These are phyloP conservation scores for Leucocoprinus leucothites DNA, from an alignment of 768 basidiomycete species.

Conservation along the genomic window DNA sequence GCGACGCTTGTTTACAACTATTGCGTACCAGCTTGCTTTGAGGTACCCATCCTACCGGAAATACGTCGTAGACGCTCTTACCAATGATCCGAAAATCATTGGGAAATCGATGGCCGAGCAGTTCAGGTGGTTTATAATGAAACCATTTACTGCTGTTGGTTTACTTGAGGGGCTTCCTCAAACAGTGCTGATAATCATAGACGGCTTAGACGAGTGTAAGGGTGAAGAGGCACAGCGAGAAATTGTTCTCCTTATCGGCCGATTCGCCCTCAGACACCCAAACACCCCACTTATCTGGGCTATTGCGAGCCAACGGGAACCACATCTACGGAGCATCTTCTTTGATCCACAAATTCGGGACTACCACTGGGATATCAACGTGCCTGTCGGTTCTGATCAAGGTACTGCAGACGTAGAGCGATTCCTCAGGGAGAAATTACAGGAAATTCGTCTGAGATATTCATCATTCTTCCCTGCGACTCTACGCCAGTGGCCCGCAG, in stretches of 20 bases:
- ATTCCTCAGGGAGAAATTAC: too few species aligned
- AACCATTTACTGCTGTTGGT: conserved; percentile 2
- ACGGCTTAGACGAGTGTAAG: too few species aligned
- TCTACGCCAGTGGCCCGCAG: conserved; percentile 7
- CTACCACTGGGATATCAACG: background rate
- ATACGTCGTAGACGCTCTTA: too few species aligned
- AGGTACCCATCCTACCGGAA: too few species aligned
- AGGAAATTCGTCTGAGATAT: too few species aligned
- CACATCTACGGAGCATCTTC: conserved; percentile 17
- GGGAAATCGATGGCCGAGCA: conserved; percentile 13
- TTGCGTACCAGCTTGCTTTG: too few species aligned
- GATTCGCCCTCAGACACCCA: background rate
- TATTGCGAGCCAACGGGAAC: conserved; percentile 25
- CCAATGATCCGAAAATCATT: conserved; percentile 1
- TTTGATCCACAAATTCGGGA: background rate
- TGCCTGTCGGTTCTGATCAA: conserved; percentile 11
- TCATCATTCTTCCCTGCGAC: background rate
- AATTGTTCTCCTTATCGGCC: too few species aligned
- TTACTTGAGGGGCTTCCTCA: background rate
- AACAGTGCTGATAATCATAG: too few species aligned
- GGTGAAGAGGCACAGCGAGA: too few species aligned
- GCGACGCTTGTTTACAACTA: too few species aligned
- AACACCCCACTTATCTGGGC: conserved; percentile 20
- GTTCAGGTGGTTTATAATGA: conserved; percentile 12
- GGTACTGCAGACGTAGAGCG: too few species aligned